Evolutionary conservation across 2,329 filamentous ascomycete species (phyloP), one percentile per base, ranked within the genome.

Genomic region (Thermothelomyces thermophilus): DNA sequence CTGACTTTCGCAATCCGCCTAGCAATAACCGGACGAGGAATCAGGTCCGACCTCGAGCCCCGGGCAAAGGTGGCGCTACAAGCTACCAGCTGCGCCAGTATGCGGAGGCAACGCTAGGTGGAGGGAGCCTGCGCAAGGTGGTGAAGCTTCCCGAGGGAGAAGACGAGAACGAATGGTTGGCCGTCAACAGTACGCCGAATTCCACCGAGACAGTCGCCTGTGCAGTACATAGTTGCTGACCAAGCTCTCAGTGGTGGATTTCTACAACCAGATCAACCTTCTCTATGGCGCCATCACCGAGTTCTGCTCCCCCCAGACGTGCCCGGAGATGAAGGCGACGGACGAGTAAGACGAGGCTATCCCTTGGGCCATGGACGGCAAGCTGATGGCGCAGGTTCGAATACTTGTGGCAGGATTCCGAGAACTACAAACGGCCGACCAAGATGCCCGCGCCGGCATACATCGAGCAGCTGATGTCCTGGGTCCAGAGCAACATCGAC

Each of bases 191-290:
- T 95, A 73, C 61, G 82, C 60, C 16, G 14, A 7, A 19, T 16
- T 5, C 4, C 17, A 5, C 13, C 33, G 7, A 28, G 11, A 17
- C n/a, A 17, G 28, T 14, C 9, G 45, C 31, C 19, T 42, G 34
- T 20, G 16, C 35, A 24, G 30, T 26, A 19, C 11, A 39, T 35
- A 35, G 37, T 26, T 7, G 48, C 66, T 70, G 46, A 70, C 54
- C 31, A 39, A 16, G 5, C n/a, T 36, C 46, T 60, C n/a, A 95
- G 90, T 98, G 74, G 93, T 98, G 73, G 93, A 98, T 71, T 98
- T 98, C 71, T 98, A 98, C 81, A 98, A 98, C 74, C 93, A 98
- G 71, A 95, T 98, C 75, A 98, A 98, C 72, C 80, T 98, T 31
- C 84, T 98, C 52, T 98, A 98, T 68, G 94, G 94, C 52, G 93